A percentile compares a stretch with the other conserved stretches of the same genome.
These are phyloP conservation scores for Erythrophleum fordii DNA, from an alignment of 306 rosid species.

Conservation along the genomic window DNA sequence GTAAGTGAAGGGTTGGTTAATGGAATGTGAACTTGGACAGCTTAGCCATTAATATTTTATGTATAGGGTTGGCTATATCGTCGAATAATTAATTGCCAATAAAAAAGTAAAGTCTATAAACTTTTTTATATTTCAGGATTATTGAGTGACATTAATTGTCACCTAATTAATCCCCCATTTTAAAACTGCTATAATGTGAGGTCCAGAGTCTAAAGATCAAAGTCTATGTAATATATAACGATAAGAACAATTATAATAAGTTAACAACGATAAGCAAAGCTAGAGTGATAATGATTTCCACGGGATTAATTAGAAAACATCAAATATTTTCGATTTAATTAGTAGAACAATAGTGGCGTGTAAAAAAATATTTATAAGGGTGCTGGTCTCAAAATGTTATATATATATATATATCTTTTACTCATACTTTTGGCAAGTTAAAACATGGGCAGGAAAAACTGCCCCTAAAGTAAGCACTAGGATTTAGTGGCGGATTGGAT, in stretches of 20 bases:
- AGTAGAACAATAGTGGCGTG: background rate
- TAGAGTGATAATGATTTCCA: background rate
- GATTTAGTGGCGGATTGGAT: too few relatives aligned
- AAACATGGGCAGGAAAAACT: too few relatives aligned
- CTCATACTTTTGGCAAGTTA: too few relatives aligned
- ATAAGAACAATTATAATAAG: background rate
- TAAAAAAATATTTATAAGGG: too few relatives aligned
- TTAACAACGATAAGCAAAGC: background rate
- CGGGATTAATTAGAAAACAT: background rate
- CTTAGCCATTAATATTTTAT: background rate
- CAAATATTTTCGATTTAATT: background rate
- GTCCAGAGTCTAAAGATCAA: background rate
- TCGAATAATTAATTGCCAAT: background rate
- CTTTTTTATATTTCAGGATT: background rate
- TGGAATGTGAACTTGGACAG: slow-evolving; percentile 9
- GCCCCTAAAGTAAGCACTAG: too few relatives aligned
- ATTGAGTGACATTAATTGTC: background rate
- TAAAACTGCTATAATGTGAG: background rate
- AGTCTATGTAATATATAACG: background rate
- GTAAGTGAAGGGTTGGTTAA: slow-evolving; percentile 9
- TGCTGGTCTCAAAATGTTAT: too few relatives aligned
- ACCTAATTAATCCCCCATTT: background rate
- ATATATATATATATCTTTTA: too few relatives aligned
- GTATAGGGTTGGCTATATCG: background rate
- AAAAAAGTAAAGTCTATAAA: background rate